Evolutionary conservation across 495 filamentous ascomycete species (phyloP).

Genomic region (Rostrohypoxylon terebratum): DNA sequence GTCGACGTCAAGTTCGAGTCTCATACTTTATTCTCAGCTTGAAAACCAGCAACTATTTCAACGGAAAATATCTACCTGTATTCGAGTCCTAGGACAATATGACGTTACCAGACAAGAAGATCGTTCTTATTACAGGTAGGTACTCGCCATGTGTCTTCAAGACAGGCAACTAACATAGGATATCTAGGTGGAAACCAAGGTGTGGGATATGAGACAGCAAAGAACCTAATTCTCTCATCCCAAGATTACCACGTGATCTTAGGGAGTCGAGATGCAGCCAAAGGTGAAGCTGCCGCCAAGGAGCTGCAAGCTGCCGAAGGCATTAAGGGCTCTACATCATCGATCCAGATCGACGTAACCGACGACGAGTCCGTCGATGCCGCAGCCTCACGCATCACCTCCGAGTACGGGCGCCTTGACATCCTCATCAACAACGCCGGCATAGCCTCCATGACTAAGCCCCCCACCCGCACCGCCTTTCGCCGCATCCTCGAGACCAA

Average conservation of each 20-base stretch:
- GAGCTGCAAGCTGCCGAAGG: slow-evolving; percentile 9
- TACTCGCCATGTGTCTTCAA: neutral
- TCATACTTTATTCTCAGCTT: neutral
- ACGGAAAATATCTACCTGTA: neutral
- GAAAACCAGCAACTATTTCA: neutral
- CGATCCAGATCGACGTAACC: slow-evolving; percentile 36
- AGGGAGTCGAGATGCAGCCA: slow-evolving; percentile 31
- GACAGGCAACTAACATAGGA: neutral
- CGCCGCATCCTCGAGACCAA: slow-evolving; percentile 56
- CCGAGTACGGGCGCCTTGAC: slow-evolving; percentile 52
- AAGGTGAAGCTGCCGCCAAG: slow-evolving; percentile 20
- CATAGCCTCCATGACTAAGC: slow-evolving; percentile 50
- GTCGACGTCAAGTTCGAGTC: too few species aligned
- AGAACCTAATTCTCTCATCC: slow-evolving; percentile 49
- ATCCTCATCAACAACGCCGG: slow-evolving; percentile 51
- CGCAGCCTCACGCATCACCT: slow-evolving; percentile 51
- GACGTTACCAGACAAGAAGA: slow-evolving; percentile 29
- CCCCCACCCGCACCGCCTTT: slow-evolving; percentile 45
- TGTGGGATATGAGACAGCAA: slow-evolving; percentile 57
- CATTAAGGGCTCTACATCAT: slow-evolving; percentile 30
- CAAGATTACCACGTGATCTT: slow-evolving; percentile 37
- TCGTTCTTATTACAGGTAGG: slow-evolving; percentile 54
- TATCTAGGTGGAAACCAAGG: slow-evolving; percentile 58
- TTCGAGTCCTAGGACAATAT: neutral
- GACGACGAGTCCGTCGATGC: slow-evolving; percentile 35